Evolutionary conservation across 257 asterid genomes (phyloP).

Genomic region (Anisodus tanguticus): DNA sequence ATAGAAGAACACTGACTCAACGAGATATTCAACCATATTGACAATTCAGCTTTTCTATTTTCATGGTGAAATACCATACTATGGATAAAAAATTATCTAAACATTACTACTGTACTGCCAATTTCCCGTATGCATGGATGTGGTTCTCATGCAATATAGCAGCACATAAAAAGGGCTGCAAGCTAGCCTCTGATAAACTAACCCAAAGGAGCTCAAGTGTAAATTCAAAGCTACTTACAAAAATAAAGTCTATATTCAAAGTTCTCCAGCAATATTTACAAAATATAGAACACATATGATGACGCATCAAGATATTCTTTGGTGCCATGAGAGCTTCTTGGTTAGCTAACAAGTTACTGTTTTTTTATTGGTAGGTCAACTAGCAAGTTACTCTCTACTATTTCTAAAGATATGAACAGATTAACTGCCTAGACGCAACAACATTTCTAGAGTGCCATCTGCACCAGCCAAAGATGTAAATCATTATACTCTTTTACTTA

Average conservation of each 20-base stretch:
- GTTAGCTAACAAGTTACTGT: neutral
- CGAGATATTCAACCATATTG: conserved; percentile 4
- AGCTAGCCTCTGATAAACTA: neutral
- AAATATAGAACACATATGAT: conserved; percentile 1
- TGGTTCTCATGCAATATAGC: conserved; percentile 7
- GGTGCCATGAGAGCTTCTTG: conserved; percentile 5
- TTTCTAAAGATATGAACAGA: neutral
- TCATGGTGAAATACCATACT: neutral
- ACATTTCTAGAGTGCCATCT: conserved; percentile 14
- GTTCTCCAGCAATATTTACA: conserved; percentile 13
- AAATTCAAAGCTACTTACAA: neutral
- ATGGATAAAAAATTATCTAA: conserved; percentile 6
- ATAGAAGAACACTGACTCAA: neutral
- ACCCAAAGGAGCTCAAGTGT: conserved; percentile 19
- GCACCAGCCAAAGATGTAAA: conserved; percentile 13
- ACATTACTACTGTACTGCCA: conserved; percentile 9
- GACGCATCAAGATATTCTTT: conserved; percentile 9
- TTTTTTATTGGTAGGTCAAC: too few relatives aligned
- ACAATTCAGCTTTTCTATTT: neutral
- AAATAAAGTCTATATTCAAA: neutral
- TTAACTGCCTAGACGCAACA: neutral
- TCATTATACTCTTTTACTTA: neutral
- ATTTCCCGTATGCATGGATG: neutral
- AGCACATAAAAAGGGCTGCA: neutral
- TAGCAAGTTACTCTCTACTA: neutral